Evolutionary conservation across 176 grass and related monocot species (phyloP).

Genomic region (Oropetium thomaeum): DNA sequence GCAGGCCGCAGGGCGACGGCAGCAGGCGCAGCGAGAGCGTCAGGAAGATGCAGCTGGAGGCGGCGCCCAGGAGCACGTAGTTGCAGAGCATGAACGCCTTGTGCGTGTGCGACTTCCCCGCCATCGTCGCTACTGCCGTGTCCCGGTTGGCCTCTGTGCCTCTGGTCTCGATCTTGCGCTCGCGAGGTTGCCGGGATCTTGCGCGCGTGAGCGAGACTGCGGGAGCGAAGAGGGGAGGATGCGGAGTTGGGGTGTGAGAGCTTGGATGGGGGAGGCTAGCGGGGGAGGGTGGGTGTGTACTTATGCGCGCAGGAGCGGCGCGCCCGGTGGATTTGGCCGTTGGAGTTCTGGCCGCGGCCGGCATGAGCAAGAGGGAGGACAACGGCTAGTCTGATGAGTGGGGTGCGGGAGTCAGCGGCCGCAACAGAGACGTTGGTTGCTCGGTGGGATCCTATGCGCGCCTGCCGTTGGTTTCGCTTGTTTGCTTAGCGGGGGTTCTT

Average conservation of each 20-base stretch:
- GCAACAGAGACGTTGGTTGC: constrained; percentile 25
- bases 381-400: constrained; percentile 36
- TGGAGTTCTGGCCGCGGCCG: constrained; percentile 1
- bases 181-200: no score
- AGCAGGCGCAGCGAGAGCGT: constrained; percentile 70
- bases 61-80: constrained; percentile 64
- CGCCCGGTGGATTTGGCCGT: constrained; percentile 11
- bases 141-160: not conserved
- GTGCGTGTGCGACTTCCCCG: constrained; percentile 46
- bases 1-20: constrained; percentile 66
- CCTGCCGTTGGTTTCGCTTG: not conserved
- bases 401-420: not conserved
- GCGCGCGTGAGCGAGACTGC: not conserved
- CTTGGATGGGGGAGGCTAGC: not conserved
- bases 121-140: constrained; percentile 16
- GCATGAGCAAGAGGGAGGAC: not conserved
- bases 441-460: not conserved
- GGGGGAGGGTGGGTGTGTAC: not conserved
- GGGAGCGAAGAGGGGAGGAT: not conserved
- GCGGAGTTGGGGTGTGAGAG: not conserved
- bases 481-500: no score
- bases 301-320: not conserved
- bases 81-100: constrained; percentile 75
- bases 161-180: not conserved
- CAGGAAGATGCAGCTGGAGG: constrained; percentile 82